Percentiles rank a stretch among this genome's conserved stretches.
Evolutionary conservation across 148 eudicot genomes (phyloP).

Genomic region (Cornus florida): DNA sequence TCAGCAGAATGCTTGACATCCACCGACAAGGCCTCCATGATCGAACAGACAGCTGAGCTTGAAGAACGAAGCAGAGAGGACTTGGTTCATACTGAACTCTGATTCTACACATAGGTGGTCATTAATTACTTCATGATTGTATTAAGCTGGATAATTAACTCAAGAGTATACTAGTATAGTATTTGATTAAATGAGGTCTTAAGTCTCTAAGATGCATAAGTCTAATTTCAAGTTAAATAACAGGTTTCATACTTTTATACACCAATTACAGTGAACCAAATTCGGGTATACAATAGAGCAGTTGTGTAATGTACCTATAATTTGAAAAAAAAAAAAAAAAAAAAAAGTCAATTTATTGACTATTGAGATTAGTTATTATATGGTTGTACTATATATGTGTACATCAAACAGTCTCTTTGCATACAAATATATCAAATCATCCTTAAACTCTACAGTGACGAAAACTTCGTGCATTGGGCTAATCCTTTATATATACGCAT

Average conservation of each 20-base stretch:
- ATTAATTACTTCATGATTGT: neutral
- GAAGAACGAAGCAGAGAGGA: constrained; percentile 27
- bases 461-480: no score
- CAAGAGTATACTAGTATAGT: neutral
- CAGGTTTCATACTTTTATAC: neutral
- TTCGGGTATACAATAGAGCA: neutral
- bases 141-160: neutral
- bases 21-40: constrained; percentile 31
- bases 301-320: neutral
- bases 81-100: constrained; percentile 74
- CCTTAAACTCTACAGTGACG: no score
- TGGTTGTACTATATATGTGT: no score
- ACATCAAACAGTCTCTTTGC: no score
- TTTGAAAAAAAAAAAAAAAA: neutral
- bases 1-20: constrained; percentile 83
- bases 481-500: no score
- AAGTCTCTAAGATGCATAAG: no score
- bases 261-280: neutral
- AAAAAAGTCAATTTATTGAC: neutral
- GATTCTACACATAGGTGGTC: constrained; percentile 7
- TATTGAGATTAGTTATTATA: neutral
- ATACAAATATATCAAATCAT: neutral
- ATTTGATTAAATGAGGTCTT: neutral
- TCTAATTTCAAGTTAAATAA: neutral
- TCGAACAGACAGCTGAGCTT: constrained; percentile 14